phyloP scores from a whole-genome alignment of 805 yeast genomes.

The Saturnispora gosingensis region DNA sequence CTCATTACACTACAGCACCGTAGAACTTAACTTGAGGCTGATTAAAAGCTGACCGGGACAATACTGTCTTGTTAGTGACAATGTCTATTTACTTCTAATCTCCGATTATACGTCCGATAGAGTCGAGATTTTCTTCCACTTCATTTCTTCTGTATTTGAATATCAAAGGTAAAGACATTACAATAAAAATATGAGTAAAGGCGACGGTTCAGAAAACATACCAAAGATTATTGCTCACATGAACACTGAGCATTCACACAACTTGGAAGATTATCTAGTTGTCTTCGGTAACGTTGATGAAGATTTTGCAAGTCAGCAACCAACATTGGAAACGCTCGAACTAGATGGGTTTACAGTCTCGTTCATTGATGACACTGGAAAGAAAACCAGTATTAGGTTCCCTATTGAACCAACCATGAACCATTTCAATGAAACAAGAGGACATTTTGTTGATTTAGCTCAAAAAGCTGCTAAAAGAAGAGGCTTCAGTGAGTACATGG shows the following conservation, averaged over 20 bases:
- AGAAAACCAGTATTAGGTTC: conserved; percentile 26
- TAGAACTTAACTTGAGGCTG: no score
- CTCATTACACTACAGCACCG: no score
- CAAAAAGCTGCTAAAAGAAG: conserved; percentile 55
- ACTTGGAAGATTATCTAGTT: conserved; percentile 63
- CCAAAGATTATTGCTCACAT: conserved; percentile 59
- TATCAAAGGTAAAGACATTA: background rate
- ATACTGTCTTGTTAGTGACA: no score
- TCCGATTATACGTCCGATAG: background rate
- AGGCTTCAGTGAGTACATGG: conserved; percentile 42
- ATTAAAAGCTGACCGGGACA: no score
- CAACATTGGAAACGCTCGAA: conserved; percentile 39
- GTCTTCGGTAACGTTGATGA: conserved; percentile 37
- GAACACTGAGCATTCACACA: conserved; percentile 68
- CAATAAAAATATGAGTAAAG: background rate
- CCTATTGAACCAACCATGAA: conserved; percentile 45
- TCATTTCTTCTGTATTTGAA: background rate
- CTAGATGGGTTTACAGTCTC: conserved; percentile 35
- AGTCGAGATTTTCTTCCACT: background rate
- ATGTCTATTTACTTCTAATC: background rate
- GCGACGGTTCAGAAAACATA: background rate
- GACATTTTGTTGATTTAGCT: conserved; percentile 63
- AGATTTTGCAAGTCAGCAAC: conserved; percentile 21
- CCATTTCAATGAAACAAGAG: conserved; percentile 36
- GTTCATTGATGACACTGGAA: conserved; percentile 27